phyloP scores from a whole-genome alignment of 164 flowering plant genomes.

The Stephania yunnanensis region DNA sequence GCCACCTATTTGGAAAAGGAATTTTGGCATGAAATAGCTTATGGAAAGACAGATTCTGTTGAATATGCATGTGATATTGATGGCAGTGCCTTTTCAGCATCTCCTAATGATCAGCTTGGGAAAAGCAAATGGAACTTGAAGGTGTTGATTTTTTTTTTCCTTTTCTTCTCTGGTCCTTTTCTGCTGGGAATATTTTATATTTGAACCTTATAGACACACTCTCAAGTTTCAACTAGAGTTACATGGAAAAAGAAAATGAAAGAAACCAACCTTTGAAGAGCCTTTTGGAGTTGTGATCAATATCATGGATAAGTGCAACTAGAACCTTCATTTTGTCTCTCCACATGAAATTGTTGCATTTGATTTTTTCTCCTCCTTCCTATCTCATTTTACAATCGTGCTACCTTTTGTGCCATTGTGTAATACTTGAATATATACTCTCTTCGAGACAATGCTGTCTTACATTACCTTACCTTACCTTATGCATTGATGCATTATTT shows the following conservation, averaged over 20 bases:
- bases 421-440: no score
- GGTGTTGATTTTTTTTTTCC: slow-evolving; percentile 39
- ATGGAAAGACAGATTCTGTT: slow-evolving; percentile 85
- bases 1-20: slow-evolving; percentile 80
- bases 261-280: not conserved
- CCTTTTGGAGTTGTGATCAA: not conserved
- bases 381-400: no score
- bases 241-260: not conserved
- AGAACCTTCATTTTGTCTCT: no score
- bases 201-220: not conserved
- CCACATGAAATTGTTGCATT: no score
- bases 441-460: no score
- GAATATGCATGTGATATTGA: slow-evolving; percentile 99
- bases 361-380: no score
- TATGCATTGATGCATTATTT: no score
- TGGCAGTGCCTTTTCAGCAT: slow-evolving; percentile 99
- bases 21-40: slow-evolving; percentile 94
- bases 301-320: no score
- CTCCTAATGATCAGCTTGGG: slow-evolving; percentile 77
- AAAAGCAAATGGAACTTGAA: slow-evolving; percentile 96
- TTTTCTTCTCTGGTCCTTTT: not conserved
- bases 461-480: no score
- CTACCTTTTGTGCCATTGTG: no score
- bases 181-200: not conserved
- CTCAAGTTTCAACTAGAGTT: not conserved